These are phyloP conservation scores for Cudoniella acicularis DNA, from an alignment of 495 filamentous ascomycete genomes.

Conservation along the genomic window DNA sequence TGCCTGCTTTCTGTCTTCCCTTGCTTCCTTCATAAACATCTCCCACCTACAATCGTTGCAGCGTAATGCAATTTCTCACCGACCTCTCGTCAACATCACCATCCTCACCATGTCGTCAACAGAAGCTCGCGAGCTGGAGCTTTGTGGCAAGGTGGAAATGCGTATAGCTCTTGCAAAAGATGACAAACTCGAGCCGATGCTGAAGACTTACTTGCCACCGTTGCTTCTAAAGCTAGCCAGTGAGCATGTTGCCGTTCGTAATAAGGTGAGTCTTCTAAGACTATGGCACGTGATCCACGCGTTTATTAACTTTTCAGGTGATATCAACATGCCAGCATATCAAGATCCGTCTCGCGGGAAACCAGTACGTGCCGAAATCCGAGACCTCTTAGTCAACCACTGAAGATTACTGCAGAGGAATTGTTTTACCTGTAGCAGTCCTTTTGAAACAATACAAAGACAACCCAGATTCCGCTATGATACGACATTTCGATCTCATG, in stretches of 20 bases:
- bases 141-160: slow-evolving; percentile 88
- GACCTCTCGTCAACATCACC: background rate
- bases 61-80: background rate
- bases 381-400: slow-evolving; percentile 4
- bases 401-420: slow-evolving; percentile 36
- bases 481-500: slow-evolving; percentile 83
- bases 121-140: slow-evolving; percentile 71
- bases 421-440: slow-evolving; percentile 77
- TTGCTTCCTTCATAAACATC: background rate
- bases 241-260: slow-evolving; percentile 73
- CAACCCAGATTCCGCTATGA: slow-evolving; percentile 58
- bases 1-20: background rate
- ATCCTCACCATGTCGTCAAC: slow-evolving; percentile 20
- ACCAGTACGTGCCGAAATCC: slow-evolving; percentile 31
- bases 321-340: slow-evolving; percentile 76
- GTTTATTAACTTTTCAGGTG: slow-evolving; percentile 38
- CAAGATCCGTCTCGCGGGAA: slow-evolving; percentile 59
- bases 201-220: slow-evolving; percentile 76
- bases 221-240: slow-evolving; percentile 81
- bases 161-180: slow-evolving; percentile 76
- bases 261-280: slow-evolving; percentile 57
- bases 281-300: background rate
- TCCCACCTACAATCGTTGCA: background rate
- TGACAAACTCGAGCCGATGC: slow-evolving; percentile 72
- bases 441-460: slow-evolving; percentile 90